phyloP scores from a whole-genome alignment of 768 basidiomycete genomes.

The Lactarius hengduanensis region DNA sequence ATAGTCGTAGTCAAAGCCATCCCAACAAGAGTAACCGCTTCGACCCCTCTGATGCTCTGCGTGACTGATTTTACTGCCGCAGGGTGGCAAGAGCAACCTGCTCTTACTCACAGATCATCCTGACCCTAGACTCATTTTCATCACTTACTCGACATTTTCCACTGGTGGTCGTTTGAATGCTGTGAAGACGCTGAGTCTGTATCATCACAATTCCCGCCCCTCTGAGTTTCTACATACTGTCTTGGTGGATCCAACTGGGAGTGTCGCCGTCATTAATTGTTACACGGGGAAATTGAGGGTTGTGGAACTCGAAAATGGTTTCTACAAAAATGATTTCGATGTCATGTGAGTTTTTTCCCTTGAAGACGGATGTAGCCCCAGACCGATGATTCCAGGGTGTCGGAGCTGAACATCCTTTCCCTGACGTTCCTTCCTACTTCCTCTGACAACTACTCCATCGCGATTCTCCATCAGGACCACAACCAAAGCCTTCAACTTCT shows the following conservation, averaged over 20 bases:
- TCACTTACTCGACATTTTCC: conserved; percentile 47
- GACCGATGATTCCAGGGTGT: conserved; percentile 43
- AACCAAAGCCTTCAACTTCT: conserved; percentile 60
- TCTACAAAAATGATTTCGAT: conserved; percentile 57
- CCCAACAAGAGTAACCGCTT: conserved; percentile 49
- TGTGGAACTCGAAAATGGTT: conserved; percentile 54
- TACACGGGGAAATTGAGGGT: conserved; percentile 72
- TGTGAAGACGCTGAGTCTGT: conserved; percentile 50
- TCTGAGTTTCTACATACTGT: conserved; percentile 74
- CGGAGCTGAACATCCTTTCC: conserved; percentile 67
- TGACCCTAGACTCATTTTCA: conserved; percentile 66
- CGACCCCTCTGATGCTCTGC: conserved; percentile 1
- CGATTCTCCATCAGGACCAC: conserved; percentile 67
- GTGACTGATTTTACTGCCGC: conserved; percentile 4
- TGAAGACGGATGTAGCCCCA: not conserved
- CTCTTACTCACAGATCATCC: conserved; percentile 75
- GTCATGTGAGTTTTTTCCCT: conserved; percentile 49
- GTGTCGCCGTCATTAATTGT: conserved; percentile 58
- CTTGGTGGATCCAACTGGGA: conserved; percentile 62
- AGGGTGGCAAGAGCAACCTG: conserved; percentile 44
- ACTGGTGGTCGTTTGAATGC: conserved; percentile 39
- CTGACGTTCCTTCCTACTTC: conserved; percentile 57
- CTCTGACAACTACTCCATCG: conserved; percentile 50
- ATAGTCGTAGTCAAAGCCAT: conserved; percentile 55
- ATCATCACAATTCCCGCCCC: conserved; percentile 54